Evolutionary conservation across 805 yeast genomes (phyloP).

Genomic region (Metschnikowia cerradonensis): DNA sequence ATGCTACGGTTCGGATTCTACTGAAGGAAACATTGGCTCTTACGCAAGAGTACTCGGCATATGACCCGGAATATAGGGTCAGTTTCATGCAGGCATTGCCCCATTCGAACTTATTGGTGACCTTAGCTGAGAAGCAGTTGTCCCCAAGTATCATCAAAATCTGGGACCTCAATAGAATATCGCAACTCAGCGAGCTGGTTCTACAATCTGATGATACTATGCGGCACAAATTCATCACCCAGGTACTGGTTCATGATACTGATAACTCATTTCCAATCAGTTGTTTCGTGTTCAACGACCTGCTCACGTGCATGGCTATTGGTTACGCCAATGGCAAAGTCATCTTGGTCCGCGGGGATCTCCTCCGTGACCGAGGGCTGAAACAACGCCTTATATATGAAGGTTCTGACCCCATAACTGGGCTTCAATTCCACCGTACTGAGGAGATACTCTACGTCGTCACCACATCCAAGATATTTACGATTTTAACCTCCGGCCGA

Average conservation of each 20-base stretch:
- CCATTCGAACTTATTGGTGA: conserved; percentile 51
- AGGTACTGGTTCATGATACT: conserved; percentile 63
- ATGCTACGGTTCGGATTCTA: conserved; percentile 54
- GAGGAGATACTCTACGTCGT: conserved; percentile 58
- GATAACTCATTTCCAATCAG: conserved; percentile 77
- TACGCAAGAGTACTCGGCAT: conserved; percentile 54
- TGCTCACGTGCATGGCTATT: conserved; percentile 61
- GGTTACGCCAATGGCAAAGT: conserved; percentile 87
- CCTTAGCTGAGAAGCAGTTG: conserved; percentile 75
- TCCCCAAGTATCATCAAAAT: conserved; percentile 62
- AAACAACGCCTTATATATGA: conserved; percentile 79
- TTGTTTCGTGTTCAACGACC: conserved; percentile 50
- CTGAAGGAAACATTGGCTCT: conserved; percentile 43
- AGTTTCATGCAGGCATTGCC: conserved; percentile 51
- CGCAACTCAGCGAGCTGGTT: conserved; percentile 22
- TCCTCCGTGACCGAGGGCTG: conserved; percentile 83
- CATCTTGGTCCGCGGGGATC: conserved; percentile 79
- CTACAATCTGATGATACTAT: conserved; percentile 11
- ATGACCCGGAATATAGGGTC: conserved; percentile 61
- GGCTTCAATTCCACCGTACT: conserved; percentile 55
- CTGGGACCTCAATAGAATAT: conserved; percentile 63
- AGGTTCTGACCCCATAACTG: conserved; percentile 76
- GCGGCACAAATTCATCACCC: conserved; percentile 50
- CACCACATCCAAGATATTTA: conserved; percentile 67
- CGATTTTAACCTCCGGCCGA: conserved; percentile 74